These are phyloP conservation scores for Pseudogymnoascus sp. DNA, from an alignment of 2,329 filamentous ascomycete genomes.

Conservation along the genomic window DNA sequence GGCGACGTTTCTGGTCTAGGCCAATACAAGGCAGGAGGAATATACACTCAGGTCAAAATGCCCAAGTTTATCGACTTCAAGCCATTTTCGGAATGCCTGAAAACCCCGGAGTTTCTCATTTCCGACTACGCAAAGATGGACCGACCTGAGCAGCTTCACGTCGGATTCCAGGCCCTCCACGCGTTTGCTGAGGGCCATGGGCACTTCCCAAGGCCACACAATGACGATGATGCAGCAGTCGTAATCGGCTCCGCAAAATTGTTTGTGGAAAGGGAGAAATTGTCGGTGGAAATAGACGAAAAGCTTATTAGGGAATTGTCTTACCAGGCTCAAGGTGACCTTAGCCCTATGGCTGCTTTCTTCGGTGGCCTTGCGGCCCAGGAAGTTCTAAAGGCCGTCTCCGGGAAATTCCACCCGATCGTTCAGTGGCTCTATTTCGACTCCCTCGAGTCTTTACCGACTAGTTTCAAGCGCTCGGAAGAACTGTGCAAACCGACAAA, in stretches of 20 bases:
- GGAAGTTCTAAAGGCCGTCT: constrained; percentile 92
- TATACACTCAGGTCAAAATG: constrained; percentile 98
- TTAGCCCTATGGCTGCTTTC: constrained; percentile 87
- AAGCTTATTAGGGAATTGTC: constrained; percentile 88
- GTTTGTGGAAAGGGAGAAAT: constrained; percentile 63
- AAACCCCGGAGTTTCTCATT: constrained; percentile 80
- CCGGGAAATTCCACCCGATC: constrained; percentile 95
- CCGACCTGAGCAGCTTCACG: constrained; percentile 81
- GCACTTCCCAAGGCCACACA: constrained; percentile 71
- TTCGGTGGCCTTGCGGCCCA: constrained; percentile 92
- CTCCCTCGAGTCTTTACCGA: constrained; percentile 88
- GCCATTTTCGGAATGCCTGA: constrained; percentile 64
- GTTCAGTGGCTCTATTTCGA: constrained; percentile 97
- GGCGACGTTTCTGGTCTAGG: constrained; percentile 84
- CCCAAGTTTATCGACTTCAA: constrained; percentile 89
- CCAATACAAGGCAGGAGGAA: constrained; percentile 76
- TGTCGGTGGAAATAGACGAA: constrained; percentile 80
- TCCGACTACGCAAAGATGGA: constrained; percentile 98
- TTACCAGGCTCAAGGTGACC: constrained; percentile 85
- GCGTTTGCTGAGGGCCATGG: constrained; percentile 70
- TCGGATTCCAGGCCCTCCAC: constrained; percentile 88
- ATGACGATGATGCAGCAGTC: constrained; percentile 72
- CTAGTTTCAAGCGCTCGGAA: constrained; percentile 64
- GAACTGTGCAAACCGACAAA: constrained; percentile 80
- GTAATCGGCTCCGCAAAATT: constrained; percentile 66